Evolutionary conservation across 352 stramenopile genomes (phyloP).

Genomic region (Globisporangium solare): DNA sequence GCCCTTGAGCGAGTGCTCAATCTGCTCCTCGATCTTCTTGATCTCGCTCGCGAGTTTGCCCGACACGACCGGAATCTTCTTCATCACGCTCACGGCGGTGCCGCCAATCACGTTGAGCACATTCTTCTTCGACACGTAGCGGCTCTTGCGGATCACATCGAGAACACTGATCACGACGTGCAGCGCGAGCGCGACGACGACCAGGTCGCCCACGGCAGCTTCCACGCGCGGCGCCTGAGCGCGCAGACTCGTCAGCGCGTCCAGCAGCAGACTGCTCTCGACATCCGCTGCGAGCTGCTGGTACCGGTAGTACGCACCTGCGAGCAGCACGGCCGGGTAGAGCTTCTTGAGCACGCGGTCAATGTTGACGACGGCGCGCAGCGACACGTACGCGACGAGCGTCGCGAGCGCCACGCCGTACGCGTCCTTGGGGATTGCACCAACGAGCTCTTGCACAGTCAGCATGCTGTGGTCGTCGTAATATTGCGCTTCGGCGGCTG

Average conservation of each 20-base stretch:
- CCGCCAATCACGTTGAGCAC: constrained; percentile 70
- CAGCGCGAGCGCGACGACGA: constrained; percentile 14
- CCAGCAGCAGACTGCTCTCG: constrained; percentile 15
- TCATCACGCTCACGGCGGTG: constrained; percentile 37
- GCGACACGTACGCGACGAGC: constrained; percentile 51
- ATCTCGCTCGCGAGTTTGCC: constrained; percentile 58
- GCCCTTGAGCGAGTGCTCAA: constrained; percentile 69
- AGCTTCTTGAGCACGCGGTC: constrained; percentile 54
- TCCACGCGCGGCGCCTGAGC: constrained; percentile 13
- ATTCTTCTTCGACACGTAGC: constrained; percentile 74
- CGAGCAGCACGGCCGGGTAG: constrained; percentile 48
- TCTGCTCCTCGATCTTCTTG: constrained; percentile 71
- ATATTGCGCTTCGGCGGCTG: too few species aligned
- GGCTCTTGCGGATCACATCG: constrained; percentile 40
- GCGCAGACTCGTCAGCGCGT: constrained; percentile 12
- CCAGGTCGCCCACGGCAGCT: constrained; percentile 13
- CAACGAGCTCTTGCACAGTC: constrained; percentile 21
- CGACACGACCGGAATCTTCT: constrained; percentile 56
- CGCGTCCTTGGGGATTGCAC: constrained; percentile 26
- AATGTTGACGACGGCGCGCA: constrained; percentile 63
- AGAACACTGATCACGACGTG: constrained; percentile 23
- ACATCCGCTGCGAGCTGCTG: constrained; percentile 2
- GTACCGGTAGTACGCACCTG: constrained; percentile 52
- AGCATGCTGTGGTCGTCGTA: constrained; percentile 11
- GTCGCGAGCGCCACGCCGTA: constrained; percentile 29